Percentiles rank a stretch among this genome's conserved stretches.
Conservation (phyloP, 441 rosid genomes). For the Eruca vesicaria region DNA sequence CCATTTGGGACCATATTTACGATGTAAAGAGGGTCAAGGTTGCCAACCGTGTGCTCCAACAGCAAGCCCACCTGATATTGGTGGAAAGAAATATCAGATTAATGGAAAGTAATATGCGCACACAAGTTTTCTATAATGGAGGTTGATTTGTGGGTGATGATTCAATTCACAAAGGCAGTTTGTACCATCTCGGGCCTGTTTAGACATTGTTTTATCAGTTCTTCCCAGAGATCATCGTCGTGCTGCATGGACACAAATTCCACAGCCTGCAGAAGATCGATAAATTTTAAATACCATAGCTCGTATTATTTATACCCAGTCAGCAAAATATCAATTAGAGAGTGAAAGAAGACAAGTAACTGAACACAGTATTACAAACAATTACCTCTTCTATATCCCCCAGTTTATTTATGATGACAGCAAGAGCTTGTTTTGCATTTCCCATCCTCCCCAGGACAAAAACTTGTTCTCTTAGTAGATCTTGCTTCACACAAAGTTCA, state of each 20-base stretch:
- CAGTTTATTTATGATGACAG: constrained; percentile 83
- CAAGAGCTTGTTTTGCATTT: constrained; percentile 83
- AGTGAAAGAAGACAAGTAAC: constrained; percentile 15
- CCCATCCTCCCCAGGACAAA: constrained; percentile 99
- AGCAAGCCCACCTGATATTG: constrained; percentile 82
- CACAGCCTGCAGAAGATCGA: constrained; percentile 75
- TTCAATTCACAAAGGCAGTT: constrained; percentile 1
- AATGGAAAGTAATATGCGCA: background rate
- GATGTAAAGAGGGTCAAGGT: constrained; percentile 94
- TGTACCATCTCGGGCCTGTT: constrained; percentile 96
- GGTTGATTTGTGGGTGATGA: background rate
- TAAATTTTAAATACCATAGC: background rate
- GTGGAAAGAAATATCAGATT: constrained; percentile 23
- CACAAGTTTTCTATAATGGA: background rate
- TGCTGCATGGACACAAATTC: constrained; percentile 97
- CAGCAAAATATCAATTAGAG: background rate
- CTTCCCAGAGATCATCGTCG: constrained; percentile 99
- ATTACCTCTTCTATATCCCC: constrained; percentile 97
- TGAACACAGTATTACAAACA: constrained; percentile 14
- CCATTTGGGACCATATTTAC: constrained; percentile 99
- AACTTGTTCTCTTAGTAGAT: constrained; percentile 92
- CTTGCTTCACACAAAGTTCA: constrained; percentile 75
- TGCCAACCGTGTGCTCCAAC: constrained; percentile 98
- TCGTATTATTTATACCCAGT: background rate
- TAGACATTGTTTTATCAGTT: constrained; percentile 88